Base-by-base conservation (phyloP, 768 basidiomycete species). In the Termitomyces sp. region DNA sequence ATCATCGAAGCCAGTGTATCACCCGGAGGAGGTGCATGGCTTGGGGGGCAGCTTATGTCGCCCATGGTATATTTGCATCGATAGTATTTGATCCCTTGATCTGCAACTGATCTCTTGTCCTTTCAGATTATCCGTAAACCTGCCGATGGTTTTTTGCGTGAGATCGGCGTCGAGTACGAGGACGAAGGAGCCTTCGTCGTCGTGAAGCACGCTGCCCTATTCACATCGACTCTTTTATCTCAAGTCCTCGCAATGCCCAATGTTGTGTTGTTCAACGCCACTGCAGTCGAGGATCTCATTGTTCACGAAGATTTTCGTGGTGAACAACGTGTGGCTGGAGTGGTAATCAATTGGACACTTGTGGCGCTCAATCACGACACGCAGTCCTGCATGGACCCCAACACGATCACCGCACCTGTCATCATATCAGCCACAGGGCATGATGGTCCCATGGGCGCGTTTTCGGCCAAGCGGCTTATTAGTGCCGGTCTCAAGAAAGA, bases 361-460 rank as follows among this genome's bases (percentile, higher is more conserved):
- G 78, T 81, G 47, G 73, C 78, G 19, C 66, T 75, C 51, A 77
- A 75, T 73, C 88, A 92, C 69, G 87, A 88, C 60, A 87, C 86
- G 46, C 88, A 89, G 69, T 85, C 82, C 8, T 84, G 81, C 72
- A 85, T 85, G 82, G 87, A 90, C 67, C 87, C 88, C 42, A 85
- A 87, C 71, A 87, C 85, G 10, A 85, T 90, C 68, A 90, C 87
- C n/a, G 86, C 88, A 5, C 88, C 88, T 0, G 74, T 90, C 11
- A 72, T 88, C 62, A 71, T 88, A 49, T 83, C 83, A 24, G 85
- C 85, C 21, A 87, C 87, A 5, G 88, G 88, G 11, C 87, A 89
- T 62, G 88, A 90, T 58, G 86, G 86, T 0, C 84, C 83, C 2
- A 88, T 89, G 83, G 88, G 88, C 43, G 88, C 88, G 3, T 90